phyloP scores from a whole-genome alignment of 768 basidiomycete genomes.

The Collybiopsis luxurians region DNA sequence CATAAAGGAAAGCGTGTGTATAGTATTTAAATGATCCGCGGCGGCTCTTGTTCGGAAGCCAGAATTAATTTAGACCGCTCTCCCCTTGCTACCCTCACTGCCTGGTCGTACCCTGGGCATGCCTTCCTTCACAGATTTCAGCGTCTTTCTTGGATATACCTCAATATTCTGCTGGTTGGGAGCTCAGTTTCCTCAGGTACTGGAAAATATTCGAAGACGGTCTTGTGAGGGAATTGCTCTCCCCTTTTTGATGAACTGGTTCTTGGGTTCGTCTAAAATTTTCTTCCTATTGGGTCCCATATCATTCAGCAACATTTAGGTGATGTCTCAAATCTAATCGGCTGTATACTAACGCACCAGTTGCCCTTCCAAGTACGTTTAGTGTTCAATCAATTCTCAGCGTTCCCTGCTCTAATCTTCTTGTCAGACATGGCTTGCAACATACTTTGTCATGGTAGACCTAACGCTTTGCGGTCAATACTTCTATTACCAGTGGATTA shows the following conservation, averaged over 20 bases:
- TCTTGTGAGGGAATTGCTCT: conserved; percentile 90
- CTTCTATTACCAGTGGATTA: conserved; percentile 62
- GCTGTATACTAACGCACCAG: conserved; percentile 89
- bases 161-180: conserved; percentile 82
- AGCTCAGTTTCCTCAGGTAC: conserved; percentile 86
- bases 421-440: conserved; percentile 80
- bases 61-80: too few species aligned
- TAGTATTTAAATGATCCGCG: too few species aligned
- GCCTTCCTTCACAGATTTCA: conserved; percentile 31
- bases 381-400: conserved; percentile 37
- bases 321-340: conserved; percentile 90
- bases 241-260: conserved; percentile 93
- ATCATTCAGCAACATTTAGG: conserved; percentile 44
- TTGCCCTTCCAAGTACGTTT: conserved; percentile 85
- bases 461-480: conserved; percentile 74
- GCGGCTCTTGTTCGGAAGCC: too few species aligned
- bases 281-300: not conserved
- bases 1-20: conserved; percentile 20
- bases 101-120: not conserved
- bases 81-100: not conserved
- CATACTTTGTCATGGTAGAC: conserved; percentile 89
- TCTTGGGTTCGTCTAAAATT: conserved; percentile 47
- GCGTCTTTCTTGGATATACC: conserved; percentile 64
- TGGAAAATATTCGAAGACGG: conserved; percentile 71
- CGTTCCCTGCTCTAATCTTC: conserved; percentile 10